Base-by-base conservation (phyloP, 164 flowering plant species). In the Saururus chinensis region DNA sequence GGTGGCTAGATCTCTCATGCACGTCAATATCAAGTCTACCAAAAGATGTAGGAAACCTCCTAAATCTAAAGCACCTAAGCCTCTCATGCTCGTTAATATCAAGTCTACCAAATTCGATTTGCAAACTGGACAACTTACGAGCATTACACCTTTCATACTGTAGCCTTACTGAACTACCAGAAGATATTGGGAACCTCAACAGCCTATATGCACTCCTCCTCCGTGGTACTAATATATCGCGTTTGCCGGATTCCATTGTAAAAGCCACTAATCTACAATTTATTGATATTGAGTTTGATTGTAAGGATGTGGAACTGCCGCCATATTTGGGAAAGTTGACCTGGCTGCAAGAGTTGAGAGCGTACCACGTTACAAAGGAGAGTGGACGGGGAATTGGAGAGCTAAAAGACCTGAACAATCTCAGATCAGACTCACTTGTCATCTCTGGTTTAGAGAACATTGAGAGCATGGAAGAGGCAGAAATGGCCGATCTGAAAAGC, bases 401-500 rank as follows among this genome's bases (percentile, higher is more conserved):
- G n/a, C n/a, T n/a, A n/a, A 60, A 54, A 42, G 8, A 57, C 1
- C 35, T 79, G 20, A 11, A 6, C 0, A 10, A 67, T 55, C 73
- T 77, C 3, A 45, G 53, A 1, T 8, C 0, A 22, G n/a, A n/a
- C n/a, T n/a, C 19, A 13, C 59, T 75, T 2, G 0, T 9, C 6
- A 77, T 80, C 35, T 30, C 37, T 23, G 40, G 54, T 8, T 45
- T 80, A 25, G 65, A 73, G 17, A 65, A 66, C 56, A 64, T 68
- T 19, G 23, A 4, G 0, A 30, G 51, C 30, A 23, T 19, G 37
- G 24, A n/a, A n/a, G n/a, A n/a, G n/a, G n/a, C n/a, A n/a, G n/a
- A n/a, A n/a, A n/a, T n/a, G n/a, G n/a, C n/a, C n/a, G n/a, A n/a
- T n/a, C n/a, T n/a, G n/a, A n/a, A n/a, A n/a, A n/a, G n/a, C n/a